Evolutionary conservation across 257 asterid species (phyloP).

Genomic region (Dorcoceras hygrometricum): DNA sequence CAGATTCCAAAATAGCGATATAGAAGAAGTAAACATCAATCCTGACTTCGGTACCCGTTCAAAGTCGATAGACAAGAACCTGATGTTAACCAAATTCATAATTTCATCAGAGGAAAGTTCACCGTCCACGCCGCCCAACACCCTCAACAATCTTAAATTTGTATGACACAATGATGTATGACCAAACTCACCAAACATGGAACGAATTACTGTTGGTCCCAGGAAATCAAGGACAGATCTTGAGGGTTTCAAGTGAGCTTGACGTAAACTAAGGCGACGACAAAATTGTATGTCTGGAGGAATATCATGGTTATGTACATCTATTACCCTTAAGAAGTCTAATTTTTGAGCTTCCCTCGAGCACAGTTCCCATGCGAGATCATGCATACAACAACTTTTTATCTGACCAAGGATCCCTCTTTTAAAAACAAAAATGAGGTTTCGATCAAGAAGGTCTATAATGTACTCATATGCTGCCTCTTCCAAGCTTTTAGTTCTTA

Average conservation of each 20-base stretch:
- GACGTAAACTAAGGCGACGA: neutral
- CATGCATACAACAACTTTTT: neutral
- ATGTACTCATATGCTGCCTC: neutral
- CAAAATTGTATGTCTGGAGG: neutral
- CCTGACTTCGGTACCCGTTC: too few species aligned
- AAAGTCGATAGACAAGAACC: neutral
- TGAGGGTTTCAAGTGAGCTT: too few species aligned
- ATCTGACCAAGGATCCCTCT: neutral
- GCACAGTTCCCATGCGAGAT: neutral
- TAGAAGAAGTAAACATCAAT: neutral
- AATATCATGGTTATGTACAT: neutral
- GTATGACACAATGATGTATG: neutral
- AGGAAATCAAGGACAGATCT: neutral
- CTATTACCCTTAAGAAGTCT: too few species aligned
- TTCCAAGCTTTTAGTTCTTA: neutral
- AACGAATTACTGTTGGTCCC: too few species aligned
- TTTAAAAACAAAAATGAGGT: neutral
- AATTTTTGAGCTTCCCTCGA: neutral
- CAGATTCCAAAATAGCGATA: neutral
- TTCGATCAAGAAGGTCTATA: conserved; percentile 1
- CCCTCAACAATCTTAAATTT: neutral
- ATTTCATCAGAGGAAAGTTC: neutral
- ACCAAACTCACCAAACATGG: neutral
- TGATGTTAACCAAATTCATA: neutral
- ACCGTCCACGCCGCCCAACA: neutral